A percentile compares a stretch with the other conserved stretches of the same genome.
Conservation (phyloP, 768 basidiomycete species). For the Mycena epipterygia region DNA sequence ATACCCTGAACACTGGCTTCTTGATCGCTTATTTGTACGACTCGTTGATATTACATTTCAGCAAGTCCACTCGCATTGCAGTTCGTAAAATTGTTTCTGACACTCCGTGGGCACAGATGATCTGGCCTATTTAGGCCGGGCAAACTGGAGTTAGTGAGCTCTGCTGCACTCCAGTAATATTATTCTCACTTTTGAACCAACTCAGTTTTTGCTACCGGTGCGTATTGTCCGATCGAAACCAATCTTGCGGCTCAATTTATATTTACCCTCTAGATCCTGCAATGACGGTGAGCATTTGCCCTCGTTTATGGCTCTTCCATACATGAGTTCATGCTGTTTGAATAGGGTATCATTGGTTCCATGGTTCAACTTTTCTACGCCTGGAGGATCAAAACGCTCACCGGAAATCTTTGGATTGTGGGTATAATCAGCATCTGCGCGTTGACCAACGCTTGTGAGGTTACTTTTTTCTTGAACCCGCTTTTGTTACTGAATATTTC, state of each 20-base stretch:
- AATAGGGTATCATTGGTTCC: constrained; percentile 41
- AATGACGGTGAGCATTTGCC: constrained; percentile 33
- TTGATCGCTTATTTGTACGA: constrained; percentile 49
- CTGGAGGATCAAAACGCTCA: constrained; percentile 41
- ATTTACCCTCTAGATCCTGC: constrained; percentile 35
- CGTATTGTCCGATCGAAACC: not conserved
- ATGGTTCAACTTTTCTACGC: constrained; percentile 44
- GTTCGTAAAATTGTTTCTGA: not conserved
- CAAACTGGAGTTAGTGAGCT: constrained; percentile 41
- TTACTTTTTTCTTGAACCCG: not conserved
- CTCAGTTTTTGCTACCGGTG: constrained; percentile 42
- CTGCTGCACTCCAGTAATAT: not conserved
- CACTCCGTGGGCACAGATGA: constrained; percentile 37
- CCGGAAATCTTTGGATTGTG: constrained; percentile 28
- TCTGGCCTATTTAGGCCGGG: constrained; percentile 40
- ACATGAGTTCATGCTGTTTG: not conserved
- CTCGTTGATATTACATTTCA: constrained; percentile 52
- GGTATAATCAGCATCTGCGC: constrained; percentile 30
- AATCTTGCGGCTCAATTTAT: not conserved
- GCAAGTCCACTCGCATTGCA: constrained; percentile 35
- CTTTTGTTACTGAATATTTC: not conserved
- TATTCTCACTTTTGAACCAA: not conserved
- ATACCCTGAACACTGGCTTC: constrained; percentile 54
- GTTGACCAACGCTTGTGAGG: constrained; percentile 36
- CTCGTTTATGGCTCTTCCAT: not conserved